These are phyloP conservation scores for Rhodocollybia butyracea DNA, from an alignment of 768 basidiomycete genomes.

Conservation along the genomic window DNA sequence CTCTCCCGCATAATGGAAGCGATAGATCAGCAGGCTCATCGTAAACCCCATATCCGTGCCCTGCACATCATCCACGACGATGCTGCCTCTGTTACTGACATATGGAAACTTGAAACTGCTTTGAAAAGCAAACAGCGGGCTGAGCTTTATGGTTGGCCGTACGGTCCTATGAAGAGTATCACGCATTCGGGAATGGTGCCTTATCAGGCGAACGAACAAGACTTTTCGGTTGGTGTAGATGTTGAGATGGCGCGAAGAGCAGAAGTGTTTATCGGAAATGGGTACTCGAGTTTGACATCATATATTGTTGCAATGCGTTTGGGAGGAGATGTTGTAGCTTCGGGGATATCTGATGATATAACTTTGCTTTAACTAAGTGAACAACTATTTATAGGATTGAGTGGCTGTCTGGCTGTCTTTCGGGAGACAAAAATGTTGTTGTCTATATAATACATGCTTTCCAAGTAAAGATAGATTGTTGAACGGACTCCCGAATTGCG, in stretches of 20 bases:
- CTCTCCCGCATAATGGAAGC: constrained; percentile 38
- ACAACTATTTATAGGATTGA: too few relatives aligned
- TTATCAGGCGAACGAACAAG: constrained; percentile 34
- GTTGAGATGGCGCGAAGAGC: constrained; percentile 42
- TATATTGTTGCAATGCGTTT: constrained; percentile 41
- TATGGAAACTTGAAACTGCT: constrained; percentile 35
- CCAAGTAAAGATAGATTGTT: too few relatives aligned
- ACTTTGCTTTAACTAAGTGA: not conserved
- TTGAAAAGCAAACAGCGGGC: constrained; percentile 34
- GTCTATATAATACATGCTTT: too few relatives aligned
- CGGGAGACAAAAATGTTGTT: too few relatives aligned
- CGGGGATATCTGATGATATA: not conserved
- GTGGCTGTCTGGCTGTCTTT: too few relatives aligned
- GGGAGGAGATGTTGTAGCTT: constrained; percentile 18
- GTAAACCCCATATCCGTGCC: constrained; percentile 33
- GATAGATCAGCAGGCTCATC: constrained; percentile 31
- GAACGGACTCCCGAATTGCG: too few relatives aligned
- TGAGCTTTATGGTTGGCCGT: constrained; percentile 29
- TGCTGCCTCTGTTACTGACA: constrained; percentile 40
- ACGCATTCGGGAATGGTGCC: constrained; percentile 39
- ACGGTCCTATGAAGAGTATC: constrained; percentile 38
- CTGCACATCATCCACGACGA: constrained; percentile 46
- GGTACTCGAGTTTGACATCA: constrained; percentile 45
- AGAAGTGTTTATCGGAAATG: constrained; percentile 44
- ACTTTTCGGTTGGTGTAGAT: constrained; percentile 38